phyloP scores from a whole-genome alignment of 495 filamentous ascomycete genomes.

The Talaromyces nanjingensis region DNA sequence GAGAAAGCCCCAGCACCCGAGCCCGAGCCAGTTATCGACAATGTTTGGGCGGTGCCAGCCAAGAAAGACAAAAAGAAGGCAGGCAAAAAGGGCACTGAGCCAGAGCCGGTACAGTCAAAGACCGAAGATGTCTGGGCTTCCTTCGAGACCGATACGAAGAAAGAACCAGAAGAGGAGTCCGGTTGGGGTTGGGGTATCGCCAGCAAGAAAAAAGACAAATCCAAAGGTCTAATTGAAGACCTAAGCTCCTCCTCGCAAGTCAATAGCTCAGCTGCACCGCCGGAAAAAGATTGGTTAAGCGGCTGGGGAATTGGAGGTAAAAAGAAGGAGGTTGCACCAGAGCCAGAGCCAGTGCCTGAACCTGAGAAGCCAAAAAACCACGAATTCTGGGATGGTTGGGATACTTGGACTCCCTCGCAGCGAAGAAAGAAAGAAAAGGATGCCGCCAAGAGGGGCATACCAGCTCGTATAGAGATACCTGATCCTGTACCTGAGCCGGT shows the following conservation, averaged over 20 bases:
- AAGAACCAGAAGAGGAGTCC: slow-evolving; percentile 23
- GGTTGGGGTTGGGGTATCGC: slow-evolving; percentile 7
- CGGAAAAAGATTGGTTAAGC: slow-evolving; percentile 24
- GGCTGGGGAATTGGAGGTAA: slow-evolving; percentile 26
- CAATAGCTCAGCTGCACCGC: slow-evolving; percentile 15
- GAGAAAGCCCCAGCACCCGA: slow-evolving; percentile 11
- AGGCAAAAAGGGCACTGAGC: slow-evolving; percentile 7
- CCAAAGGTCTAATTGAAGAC: slow-evolving; percentile 6
- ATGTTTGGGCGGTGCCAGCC: slow-evolving; percentile 24
- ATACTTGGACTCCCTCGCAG: slow-evolving; percentile 8
- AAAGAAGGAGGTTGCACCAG: slow-evolving; percentile 15
- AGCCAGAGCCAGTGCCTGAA: background rate
- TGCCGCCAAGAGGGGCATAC: slow-evolving; percentile 7
- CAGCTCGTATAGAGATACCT: background rate
- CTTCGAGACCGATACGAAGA: slow-evolving; percentile 22
- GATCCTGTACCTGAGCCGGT: background rate
- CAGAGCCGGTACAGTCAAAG: slow-evolving; percentile 8
- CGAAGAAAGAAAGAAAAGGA: slow-evolving; percentile 17
- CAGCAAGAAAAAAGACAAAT: slow-evolving; percentile 8
- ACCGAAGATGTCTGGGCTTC: slow-evolving; percentile 6
- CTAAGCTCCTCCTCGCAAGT: background rate
- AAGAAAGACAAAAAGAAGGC: slow-evolving; percentile 20
- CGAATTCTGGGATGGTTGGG: slow-evolving; percentile 12
- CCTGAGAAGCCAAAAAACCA: slow-evolving; percentile 1
- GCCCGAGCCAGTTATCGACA: slow-evolving; percentile 16